Percentiles rank a stretch among this genome's conserved stretches.
These are phyloP conservation scores for Xylogone sp. DNA, from an alignment of 2,329 filamentous ascomycete genomes.

Conservation along the genomic window DNA sequence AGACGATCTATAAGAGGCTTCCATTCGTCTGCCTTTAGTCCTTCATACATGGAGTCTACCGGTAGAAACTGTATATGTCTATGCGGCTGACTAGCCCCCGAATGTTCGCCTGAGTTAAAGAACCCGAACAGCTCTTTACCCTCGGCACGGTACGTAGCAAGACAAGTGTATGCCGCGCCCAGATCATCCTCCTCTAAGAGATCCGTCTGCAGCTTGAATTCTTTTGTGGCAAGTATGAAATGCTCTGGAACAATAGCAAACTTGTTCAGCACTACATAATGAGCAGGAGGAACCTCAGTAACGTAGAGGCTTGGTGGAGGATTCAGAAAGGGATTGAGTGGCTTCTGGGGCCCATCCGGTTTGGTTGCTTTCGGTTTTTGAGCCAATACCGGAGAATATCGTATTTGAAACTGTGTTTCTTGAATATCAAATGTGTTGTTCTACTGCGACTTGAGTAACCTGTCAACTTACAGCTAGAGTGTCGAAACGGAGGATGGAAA, in stretches of 20 bases:
- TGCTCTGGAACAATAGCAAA: slow-evolving; percentile 69
- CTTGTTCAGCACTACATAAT: slow-evolving; percentile 70
- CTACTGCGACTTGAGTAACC: neutral
- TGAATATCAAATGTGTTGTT: neutral
- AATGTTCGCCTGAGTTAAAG: slow-evolving; percentile 61
- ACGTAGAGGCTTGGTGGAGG: slow-evolving; percentile 52
- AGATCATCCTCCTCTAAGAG: slow-evolving; percentile 59
- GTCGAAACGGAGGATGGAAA: slow-evolving; percentile 22
- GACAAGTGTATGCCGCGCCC: slow-evolving; percentile 56
- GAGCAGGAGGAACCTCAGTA: slow-evolving; percentile 48
- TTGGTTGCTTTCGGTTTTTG: slow-evolving; percentile 55
- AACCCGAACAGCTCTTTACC: slow-evolving; percentile 30
- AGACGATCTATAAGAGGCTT: slow-evolving; percentile 42
- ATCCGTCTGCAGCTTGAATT: slow-evolving; percentile 61
- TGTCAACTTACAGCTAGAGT: slow-evolving; percentile 20
- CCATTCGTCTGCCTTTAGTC: slow-evolving; percentile 39
- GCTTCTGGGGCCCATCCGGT: slow-evolving; percentile 27
- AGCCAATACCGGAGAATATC: slow-evolving; percentile 65
- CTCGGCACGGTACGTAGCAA: slow-evolving; percentile 47
- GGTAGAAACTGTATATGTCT: slow-evolving; percentile 70
- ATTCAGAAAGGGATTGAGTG: slow-evolving; percentile 62
- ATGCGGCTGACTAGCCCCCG: slow-evolving; percentile 69
- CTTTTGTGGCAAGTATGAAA: slow-evolving; percentile 67
- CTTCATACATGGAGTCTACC: slow-evolving; percentile 57
- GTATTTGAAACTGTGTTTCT: slow-evolving; percentile 60